These are phyloP conservation scores for Croton setiger DNA, from an alignment of 441 rosid genomes.

Conservation along the genomic window DNA sequence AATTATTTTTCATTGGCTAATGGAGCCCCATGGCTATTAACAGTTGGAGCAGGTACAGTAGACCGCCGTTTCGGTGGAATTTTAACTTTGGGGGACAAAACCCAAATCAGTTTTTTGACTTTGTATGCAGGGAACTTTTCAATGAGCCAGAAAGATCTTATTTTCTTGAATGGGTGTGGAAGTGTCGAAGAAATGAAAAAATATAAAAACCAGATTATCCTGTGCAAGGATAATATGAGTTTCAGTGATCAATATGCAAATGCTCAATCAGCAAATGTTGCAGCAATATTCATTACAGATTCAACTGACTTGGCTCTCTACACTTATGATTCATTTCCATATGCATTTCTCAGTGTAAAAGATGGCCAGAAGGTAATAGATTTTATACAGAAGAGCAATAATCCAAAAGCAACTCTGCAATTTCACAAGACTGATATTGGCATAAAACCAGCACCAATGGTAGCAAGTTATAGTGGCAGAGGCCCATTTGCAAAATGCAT, in stretches of 20 bases:
- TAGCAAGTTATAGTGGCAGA: too few relatives aligned
- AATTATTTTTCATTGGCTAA: conserved; percentile 44
- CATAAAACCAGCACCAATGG: too few relatives aligned
- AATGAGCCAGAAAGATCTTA: conserved; percentile 37
- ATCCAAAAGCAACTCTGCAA: too few relatives aligned
- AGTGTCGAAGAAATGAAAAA: conserved; percentile 41
- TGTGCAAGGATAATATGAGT: conserved; percentile 50
- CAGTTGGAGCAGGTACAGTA: conserved; percentile 59
- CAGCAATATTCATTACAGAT: too few relatives aligned
- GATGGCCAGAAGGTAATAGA: too few relatives aligned
- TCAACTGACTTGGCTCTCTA: too few relatives aligned
- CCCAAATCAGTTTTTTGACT: conserved; percentile 41
- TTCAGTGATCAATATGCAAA: conserved; percentile 53
- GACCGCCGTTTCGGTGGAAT: conserved; percentile 53
- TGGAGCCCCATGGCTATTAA: conserved; percentile 60
- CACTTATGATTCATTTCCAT: too few relatives aligned
- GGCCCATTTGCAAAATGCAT: too few relatives aligned
- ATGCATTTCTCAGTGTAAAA: too few relatives aligned
- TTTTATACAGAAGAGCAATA: too few relatives aligned
- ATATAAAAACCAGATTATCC: conserved; percentile 36
- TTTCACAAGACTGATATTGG: too few relatives aligned
- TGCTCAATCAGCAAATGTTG: conserved; percentile 48
- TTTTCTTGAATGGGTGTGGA: conserved; percentile 46
- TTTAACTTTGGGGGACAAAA: conserved; percentile 45
- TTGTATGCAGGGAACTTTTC: conserved; percentile 51